phyloP scores from a whole-genome alignment of 2,329 filamentous ascomycete species.

The Epicoccum sorghinum region DNA sequence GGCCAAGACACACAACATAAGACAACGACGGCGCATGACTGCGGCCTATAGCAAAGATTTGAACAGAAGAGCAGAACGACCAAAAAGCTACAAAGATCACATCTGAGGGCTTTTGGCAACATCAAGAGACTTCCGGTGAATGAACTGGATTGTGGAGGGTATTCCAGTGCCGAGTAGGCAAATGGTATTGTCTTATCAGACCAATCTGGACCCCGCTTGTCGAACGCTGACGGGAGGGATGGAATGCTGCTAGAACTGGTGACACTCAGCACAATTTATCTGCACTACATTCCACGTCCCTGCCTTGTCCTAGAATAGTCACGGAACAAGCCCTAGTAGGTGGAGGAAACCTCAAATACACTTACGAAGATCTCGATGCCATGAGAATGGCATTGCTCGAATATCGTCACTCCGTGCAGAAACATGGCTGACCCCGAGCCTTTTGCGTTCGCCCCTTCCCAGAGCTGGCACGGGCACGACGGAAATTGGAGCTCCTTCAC shows the following conservation, averaged over 20 bases:
- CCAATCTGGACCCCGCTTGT: neutral
- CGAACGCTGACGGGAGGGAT: neutral
- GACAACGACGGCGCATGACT: too few species aligned
- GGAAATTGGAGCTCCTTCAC: slow-evolving; percentile 36
- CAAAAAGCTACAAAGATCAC: too few species aligned
- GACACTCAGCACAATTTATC: neutral
- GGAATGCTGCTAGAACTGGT: neutral
- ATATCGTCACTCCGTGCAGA: too few species aligned
- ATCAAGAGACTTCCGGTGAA: neutral
- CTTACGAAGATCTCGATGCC: too few species aligned
- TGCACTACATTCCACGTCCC: neutral
- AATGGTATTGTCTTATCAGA: neutral
- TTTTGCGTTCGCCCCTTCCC: neutral
- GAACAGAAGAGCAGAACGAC: too few species aligned
- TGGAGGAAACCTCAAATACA: too few species aligned
- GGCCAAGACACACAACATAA: too few species aligned
- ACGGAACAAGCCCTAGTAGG: too few species aligned
- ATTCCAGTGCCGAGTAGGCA: neutral
- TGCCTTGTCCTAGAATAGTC: neutral
- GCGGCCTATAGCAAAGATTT: too few species aligned
- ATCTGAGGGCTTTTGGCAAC: neutral
- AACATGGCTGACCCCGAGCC: neutral
- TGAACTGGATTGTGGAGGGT: neutral
- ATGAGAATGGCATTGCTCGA: too few species aligned
- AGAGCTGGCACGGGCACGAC: slow-evolving; percentile 23